Base-by-base conservation (phyloP, 345 rosid genomes). In the Erysimum cheiranthoides region DNA sequence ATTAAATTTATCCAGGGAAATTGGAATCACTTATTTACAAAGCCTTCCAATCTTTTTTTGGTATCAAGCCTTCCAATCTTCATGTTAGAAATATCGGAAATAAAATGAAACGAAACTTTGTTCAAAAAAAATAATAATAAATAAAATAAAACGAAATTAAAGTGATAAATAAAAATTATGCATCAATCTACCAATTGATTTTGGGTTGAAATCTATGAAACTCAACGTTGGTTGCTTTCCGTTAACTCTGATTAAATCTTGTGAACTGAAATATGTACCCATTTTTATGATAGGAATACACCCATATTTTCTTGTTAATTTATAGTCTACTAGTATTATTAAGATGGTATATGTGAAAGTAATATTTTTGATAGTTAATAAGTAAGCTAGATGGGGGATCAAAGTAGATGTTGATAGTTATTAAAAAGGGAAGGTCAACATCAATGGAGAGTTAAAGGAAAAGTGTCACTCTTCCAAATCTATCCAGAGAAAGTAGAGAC, bases 401-500 rank as follows among this genome's bases (percentile, higher is more conserved):
- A 56, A 68, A 32, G 36, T 21, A 34, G 80, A 70, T 70, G 71
- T 17, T 77, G 80, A 77, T 70, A 70, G 76, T 77, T 54, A 2
- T 5, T 28, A 16, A 18, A 31, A 11, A 68, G 1, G 3, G 8
- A 45, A 62, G 40, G 75, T 76, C 71, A 54, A 8, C 32, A 70
- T 62, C 75, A 56, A 47, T 63, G 71, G 51, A 45, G 75, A 10
- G 42, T 52, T 69, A 10, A 46, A 45, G 71, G 71, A 63, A 70
- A 63, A 1, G 53, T 54, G 80, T 56, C 75, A 53, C 16, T 69
- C 27, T 69, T 43, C 12, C 56, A 40, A 30, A 14, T 51, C 79
- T 75, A 75, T 51, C 69, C 4, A 68, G 13, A 76, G 80, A 62
- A 70, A 76, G 71, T 76, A 70, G 75, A 76, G 60, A 76, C 80